Base-by-base conservation (phyloP, 345 rosid species). In the Kernera saxatilis region DNA sequence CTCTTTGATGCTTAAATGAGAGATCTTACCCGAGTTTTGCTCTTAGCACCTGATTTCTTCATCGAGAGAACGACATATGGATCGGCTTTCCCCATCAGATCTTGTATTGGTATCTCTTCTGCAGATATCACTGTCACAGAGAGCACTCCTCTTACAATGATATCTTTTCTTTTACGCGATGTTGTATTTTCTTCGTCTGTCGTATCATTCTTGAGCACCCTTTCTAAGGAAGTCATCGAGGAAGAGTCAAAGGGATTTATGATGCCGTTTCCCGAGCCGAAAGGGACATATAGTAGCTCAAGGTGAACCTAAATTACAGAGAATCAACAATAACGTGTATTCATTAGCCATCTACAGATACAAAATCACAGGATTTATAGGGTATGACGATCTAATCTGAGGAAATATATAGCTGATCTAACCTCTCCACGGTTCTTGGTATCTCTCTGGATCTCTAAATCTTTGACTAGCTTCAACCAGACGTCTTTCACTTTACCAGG, bases 401-500 rank as follows among this genome's bases (percentile, higher is more conserved):
- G 46, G 46, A 32, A 8, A 18, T 67, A 56, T 45, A 9, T 52
- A 51, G 44, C 50, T 35, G 25, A 35, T 55, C 80, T 76, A 60
- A 95, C 99, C 98, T 88, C 83, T 52, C 99, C 99, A 77, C 99
- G 79, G 77, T 83, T 29, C 82, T 89, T 92, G 59, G 72, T 92
- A 81, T 95, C 99, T 85, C 98, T 87, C 74, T 90, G 97, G 81
- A 95, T 66, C 73, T 88, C 98, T 82, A 95, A 83, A 84, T 95
- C 99, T 82, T 95, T 95, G 61, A 95, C 98, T 71, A 95, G 82
- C 75, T 88, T 88, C 85, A 95, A 79, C 99, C 99, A 95, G 53
- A 90, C 88, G 84, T 92, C 99, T 82, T 92, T 95, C 77, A 92
- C 97, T 84, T 90, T 95, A 76, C 99, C 99, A 45, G 98, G 98